These are phyloP conservation scores for Coffea humblotiana DNA, from an alignment of 305 asterid species.

Conservation along the genomic window DNA sequence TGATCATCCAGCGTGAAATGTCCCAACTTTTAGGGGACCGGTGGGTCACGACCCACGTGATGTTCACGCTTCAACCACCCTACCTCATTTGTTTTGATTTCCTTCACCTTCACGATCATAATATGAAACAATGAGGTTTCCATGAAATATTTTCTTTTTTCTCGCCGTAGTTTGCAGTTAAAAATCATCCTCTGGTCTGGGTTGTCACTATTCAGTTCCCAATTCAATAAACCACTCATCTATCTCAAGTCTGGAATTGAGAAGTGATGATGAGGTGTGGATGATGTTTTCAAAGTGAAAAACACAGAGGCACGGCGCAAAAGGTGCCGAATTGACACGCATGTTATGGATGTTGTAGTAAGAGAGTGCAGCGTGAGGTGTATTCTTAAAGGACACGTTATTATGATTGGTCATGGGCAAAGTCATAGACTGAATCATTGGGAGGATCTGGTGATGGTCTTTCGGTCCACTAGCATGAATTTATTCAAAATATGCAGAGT, in stretches of 20 bases:
- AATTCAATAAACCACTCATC: too few relatives aligned
- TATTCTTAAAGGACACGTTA: conserved; percentile 40
- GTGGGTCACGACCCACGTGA: conserved; percentile 78
- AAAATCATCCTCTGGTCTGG: too few relatives aligned
- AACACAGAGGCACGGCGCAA: not conserved
- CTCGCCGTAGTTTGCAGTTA: too few relatives aligned
- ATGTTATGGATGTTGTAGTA: not conserved
- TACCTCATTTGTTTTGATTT: conserved; percentile 6
- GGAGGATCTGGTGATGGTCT: conserved; percentile 25
- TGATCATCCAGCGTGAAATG: conserved; percentile 36
- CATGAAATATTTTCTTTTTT: conserved; percentile 5
- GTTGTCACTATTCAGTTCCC: too few relatives aligned
- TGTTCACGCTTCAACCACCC: conserved; percentile 36
- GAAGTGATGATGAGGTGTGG: too few relatives aligned
- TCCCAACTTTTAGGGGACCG: conserved; percentile 43
- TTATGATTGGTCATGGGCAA: conserved; percentile 36
- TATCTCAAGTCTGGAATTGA: too few relatives aligned
- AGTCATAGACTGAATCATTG: conserved; percentile 41
- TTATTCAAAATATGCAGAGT: not conserved
- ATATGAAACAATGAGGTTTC: conserved; percentile 29
- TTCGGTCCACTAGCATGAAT: conserved; percentile 29
- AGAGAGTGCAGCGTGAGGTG: not conserved
- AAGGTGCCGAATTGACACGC: not conserved
- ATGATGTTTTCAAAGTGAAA: not conserved
- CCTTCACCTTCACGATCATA: conserved; percentile 6